Evolutionary conservation across 139 green algal genomes (phyloP).

Genomic region (Volvox africanus): DNA sequence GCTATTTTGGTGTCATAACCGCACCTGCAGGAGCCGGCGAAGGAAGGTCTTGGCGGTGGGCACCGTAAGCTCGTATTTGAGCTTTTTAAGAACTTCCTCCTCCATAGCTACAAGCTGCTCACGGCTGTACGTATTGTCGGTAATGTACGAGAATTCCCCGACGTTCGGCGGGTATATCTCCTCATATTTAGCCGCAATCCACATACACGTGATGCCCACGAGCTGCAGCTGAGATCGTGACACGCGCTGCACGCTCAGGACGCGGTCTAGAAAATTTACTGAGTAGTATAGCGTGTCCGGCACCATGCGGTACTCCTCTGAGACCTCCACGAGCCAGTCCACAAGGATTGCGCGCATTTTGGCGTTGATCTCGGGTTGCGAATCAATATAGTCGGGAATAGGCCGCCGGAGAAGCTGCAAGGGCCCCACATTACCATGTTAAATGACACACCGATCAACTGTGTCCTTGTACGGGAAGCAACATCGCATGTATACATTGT

Average conservation of each 20-base stretch:
- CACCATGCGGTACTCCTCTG: constrained; percentile 94
- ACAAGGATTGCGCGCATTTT: constrained; percentile 96
- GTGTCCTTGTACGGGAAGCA: no score
- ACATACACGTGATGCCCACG: constrained; percentile 94
- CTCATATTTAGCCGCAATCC: constrained; percentile 97
- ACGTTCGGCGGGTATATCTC: constrained; percentile 97
- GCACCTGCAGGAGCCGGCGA: constrained; percentile 67
- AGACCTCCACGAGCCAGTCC: constrained; percentile 97
- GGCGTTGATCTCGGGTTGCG: constrained; percentile 89
- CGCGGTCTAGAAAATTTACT: constrained; percentile 92
- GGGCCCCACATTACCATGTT: no score
- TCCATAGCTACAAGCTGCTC: constrained; percentile 91
- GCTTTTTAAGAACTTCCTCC: constrained; percentile 80
- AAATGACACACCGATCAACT: no score
- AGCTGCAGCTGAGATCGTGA: constrained; percentile 71
- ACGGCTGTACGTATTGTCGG: constrained; percentile 96
- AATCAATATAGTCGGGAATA: constrained; percentile 79
- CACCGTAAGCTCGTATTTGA: constrained; percentile 92
- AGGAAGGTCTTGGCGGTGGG: constrained; percentile 96
- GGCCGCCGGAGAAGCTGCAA: constrained; percentile 75
- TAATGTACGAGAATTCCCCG: constrained; percentile 97
- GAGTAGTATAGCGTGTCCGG: constrained; percentile 94
- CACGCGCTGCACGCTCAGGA: constrained; percentile 78
- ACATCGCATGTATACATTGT: no score
- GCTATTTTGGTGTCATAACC: neutral